Evolutionary conservation across 163 green algal species (phyloP), one percentile per base, ranked within the genome.

Genomic region (Scenedesmus sp.): DNA sequence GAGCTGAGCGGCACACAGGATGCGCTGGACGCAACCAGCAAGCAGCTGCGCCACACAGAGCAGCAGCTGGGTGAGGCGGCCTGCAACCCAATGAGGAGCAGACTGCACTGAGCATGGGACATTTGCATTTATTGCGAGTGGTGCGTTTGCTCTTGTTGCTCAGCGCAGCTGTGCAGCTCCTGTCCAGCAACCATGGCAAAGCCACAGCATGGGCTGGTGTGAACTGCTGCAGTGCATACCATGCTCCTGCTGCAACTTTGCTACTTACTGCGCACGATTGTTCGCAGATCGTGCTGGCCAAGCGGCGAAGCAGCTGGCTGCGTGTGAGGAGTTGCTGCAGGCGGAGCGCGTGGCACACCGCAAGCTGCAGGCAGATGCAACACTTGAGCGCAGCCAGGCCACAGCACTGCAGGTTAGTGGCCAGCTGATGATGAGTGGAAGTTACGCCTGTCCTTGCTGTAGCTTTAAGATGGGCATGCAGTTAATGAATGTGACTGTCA

Each of bases 331-430:
- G 46, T 44, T 42, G 5, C 59, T 91, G 78, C 87, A 91, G 49
- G 44, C 53, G 13, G 87, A 91, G 59, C 42, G 43, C 20, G 87
- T 87, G 30, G 78, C 51, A 15, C 87, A 91, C 59, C 87, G 40
- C 56, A 84, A 81, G 59, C 87, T 87, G 40, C 87, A 91, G 78
- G 59, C 78, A 26, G 87, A 91, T 24, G 56, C 43, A 10, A 76
- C 73, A 30, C 6, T 91, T 30, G 87, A 91, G 43, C 56, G 43
- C 40, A 81, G 87, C 56, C 16, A 51, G 22, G 56, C 87, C 37
- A 78, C 87, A 82, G 33, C 78, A 40, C 26, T 82, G 12, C 42
- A 49, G 87, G 87, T 91, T 37, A 18, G 81, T 72, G 12, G 35
- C 72, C 68, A 89, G 30, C 44, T 24, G 42, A 18, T 40, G 13